These are phyloP conservation scores for Kockovaella imperatae DNA, from an alignment of 768 basidiomycete genomes.

Conservation along the genomic window DNA sequence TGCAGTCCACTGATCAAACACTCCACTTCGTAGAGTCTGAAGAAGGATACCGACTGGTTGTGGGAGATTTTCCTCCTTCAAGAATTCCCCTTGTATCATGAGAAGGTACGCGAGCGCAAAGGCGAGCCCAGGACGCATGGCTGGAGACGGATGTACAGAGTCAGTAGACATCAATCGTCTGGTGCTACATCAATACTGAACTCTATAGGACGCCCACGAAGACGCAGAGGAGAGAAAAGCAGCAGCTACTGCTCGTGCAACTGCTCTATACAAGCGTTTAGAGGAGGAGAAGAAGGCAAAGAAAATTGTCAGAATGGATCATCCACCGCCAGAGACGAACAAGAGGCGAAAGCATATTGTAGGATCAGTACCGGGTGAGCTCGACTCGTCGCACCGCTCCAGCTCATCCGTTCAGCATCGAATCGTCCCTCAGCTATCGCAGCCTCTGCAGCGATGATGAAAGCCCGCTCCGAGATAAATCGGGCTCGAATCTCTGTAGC, in stretches of 20 bases:
- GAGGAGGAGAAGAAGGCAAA: slow-evolving; percentile 27
- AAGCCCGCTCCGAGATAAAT: slow-evolving; percentile 27
- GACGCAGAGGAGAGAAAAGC: slow-evolving; percentile 20
- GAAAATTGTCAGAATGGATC: slow-evolving; percentile 26
- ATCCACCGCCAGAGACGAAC: slow-evolving; percentile 11
- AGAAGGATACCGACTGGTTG: slow-evolving; percentile 37
- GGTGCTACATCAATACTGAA: neutral
- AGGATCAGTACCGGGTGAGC: neutral
- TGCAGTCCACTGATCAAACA: neutral
- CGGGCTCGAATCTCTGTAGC: slow-evolving; percentile 29
- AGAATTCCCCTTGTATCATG: slow-evolving; percentile 24
- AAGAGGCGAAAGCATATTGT: neutral
- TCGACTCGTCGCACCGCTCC: neutral
- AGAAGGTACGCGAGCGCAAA: slow-evolving; percentile 14
- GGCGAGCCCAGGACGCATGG: slow-evolving; percentile 25
- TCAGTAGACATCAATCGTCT: slow-evolving; percentile 10
- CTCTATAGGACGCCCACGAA: slow-evolving; percentile 26
- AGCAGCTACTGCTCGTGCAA: slow-evolving; percentile 16
- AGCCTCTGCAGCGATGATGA: slow-evolving; percentile 12
- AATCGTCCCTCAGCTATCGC: slow-evolving; percentile 1
- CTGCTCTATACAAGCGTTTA: slow-evolving; percentile 27
- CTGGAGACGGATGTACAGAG: slow-evolving; percentile 35
- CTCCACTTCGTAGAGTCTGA: slow-evolving; percentile 17
- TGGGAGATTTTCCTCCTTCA: slow-evolving; percentile 27
- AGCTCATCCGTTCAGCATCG: neutral